Evolutionary conservation across 148 eudicot species (phyloP), one percentile per base, ranked within the genome.

Genomic region (Camellia sinensis): DNA sequence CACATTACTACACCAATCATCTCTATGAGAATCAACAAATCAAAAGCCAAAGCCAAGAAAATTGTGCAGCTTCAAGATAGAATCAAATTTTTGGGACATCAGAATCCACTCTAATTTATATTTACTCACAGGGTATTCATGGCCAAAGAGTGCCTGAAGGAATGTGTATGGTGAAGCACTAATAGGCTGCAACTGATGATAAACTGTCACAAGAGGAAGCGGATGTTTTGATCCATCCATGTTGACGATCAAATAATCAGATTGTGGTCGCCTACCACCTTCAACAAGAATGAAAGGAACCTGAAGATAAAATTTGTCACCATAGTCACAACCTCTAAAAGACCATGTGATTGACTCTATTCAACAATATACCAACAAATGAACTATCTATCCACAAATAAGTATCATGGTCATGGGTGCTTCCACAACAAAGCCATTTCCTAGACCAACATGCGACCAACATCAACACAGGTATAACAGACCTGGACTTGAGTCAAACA

Each of bases 271-370:
- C 78, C 80, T 87, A 76, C 82, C 85, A 82, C 87, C 86, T 80
- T 93, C 91, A 78, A 88, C 88, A 65, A 95, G 94, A 85, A 95
- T 83, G 87, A 95, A 95, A 65, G 97, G 97, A 73, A 95, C 94
- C 98, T 95, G 84, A 62, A 57, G 41, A 82, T 21, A 71, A 44
- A 18, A 67, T 11, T 10, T 6, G 18, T 6, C 54, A 3, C 44
- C 7, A 52, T 9, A 17, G 15, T 48, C 60, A 52, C 67, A 60
- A 48, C 22, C 41, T 69, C 62, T 52, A 17, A 11, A 72, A 5
- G 19, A 7, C 22, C n/a, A 4, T 3, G 21, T 61, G 18, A 44
- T 13, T 43, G 61, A 72, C 0, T 15, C 10, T 46, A 11, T 48
- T 37, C 73, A 17, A 7, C 43, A 67, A 52, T 57, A 50, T 10